These are phyloP conservation scores for Knufia petricola DNA, from an alignment of 2,329 filamentous ascomycete species.

Conservation along the genomic window DNA sequence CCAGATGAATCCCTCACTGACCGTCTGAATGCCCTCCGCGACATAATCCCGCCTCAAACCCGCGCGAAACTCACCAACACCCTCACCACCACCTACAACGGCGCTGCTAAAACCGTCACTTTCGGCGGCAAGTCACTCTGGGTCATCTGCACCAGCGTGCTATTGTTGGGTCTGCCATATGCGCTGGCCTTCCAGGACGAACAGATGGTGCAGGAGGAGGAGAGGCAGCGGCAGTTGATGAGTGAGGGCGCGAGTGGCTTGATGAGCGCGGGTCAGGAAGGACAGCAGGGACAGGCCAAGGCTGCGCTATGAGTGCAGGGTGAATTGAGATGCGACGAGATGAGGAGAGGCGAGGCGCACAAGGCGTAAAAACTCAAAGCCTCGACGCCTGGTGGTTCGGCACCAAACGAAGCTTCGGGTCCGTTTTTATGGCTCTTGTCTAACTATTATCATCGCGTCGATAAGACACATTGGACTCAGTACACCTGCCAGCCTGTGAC, in stretches of 20 bases:
- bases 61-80: constrained; percentile 58
- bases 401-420: too few species aligned
- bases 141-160: constrained; percentile 79
- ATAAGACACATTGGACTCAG: too few species aligned
- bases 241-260: constrained; percentile 50
- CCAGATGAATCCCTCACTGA: constrained; percentile 53
- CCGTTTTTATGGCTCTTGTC: too few species aligned
- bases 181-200: constrained; percentile 89
- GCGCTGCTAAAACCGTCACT: constrained; percentile 37
- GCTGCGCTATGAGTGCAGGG: constrained; percentile 14
- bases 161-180: constrained; percentile 87
- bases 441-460: too few species aligned
- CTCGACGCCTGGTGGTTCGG: too few species aligned
- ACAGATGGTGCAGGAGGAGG: constrained; percentile 94
- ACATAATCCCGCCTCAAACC: constrained; percentile 65
- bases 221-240: constrained; percentile 93
- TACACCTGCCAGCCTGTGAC: too few species aligned
- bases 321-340: background rate
- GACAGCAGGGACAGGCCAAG: constrained; percentile 36
- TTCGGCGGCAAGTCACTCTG: constrained; percentile 82
- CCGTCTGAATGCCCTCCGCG: constrained; percentile 61
- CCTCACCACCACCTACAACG: constrained; percentile 36
- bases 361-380: too few species aligned
- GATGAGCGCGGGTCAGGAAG: constrained; percentile 35
- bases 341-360: too few species aligned